A percentile compares a stretch with the other conserved stretches of the same genome.
These are phyloP conservation scores for Solanum rostratum DNA, from an alignment of 257 asterid genomes.

Conservation along the genomic window DNA sequence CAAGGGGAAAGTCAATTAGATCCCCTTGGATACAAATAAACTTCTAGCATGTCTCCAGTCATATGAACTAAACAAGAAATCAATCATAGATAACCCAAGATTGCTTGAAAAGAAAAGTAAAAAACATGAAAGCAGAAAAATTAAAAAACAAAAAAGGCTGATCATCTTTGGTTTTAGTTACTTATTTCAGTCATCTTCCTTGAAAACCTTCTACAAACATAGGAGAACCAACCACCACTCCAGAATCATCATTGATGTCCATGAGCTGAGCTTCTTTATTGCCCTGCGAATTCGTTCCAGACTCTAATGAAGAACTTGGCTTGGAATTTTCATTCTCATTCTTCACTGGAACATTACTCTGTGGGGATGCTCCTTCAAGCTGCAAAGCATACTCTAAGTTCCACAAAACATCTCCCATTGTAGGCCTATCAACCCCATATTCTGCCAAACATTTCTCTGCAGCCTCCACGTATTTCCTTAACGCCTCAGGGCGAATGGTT, in stretches of 20 bases:
- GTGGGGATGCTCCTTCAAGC: conserved; percentile 37
- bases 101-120: conserved; percentile 3
- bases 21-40: background rate
- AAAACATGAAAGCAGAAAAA: conserved; percentile 1
- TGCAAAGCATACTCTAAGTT: conserved; percentile 70
- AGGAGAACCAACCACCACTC: conserved; percentile 57
- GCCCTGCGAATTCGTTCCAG: background rate
- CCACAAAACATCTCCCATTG: conserved; percentile 93
- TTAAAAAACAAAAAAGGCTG: background rate
- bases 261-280: conserved; percentile 17
- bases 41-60: background rate
- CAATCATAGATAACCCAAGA: background rate
- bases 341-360: background rate
- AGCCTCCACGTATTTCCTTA: conserved; percentile 65
- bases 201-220: conserved; percentile 52
- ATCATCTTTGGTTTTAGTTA: background rate
- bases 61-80: background rate
- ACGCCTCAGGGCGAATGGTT: conserved; percentile 31
- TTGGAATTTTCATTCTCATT: background rate
- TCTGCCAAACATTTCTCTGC: conserved; percentile 89
- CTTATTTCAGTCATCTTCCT: conserved; percentile 37
- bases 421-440: conserved; percentile 75
- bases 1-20: background rate
- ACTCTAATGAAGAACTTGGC: conserved; percentile 4
- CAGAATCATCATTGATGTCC: conserved; percentile 63